Evolutionary conservation across 768 basidiomycete genomes (phyloP), one percentile per base, ranked within the genome.

Genomic region (Dioszegia hungarica): DNA sequence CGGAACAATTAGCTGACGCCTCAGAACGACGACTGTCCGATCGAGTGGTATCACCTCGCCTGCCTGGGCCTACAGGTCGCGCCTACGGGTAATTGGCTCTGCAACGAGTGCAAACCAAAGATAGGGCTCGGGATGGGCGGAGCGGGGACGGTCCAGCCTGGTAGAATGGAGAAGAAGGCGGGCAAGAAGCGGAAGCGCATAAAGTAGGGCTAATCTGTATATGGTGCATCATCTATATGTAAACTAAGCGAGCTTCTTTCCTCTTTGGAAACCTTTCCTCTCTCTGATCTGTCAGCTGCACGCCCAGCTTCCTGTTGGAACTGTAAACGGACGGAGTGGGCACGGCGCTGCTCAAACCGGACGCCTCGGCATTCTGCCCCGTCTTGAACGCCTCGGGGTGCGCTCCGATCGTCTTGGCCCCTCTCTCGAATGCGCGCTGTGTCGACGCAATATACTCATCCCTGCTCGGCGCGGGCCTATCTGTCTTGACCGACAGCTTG

Each of bases 11-110:
- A 14, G 54, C 57, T 60, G 58, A 59, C 27, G 10, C 12, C 9
- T 17, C 50, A 75, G 72, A 74, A 75, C 62, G 67, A 72, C 15
- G 74, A 75, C 36, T 75, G 74, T 52, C 68, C 70, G 1, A 36
- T 67, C 39, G 72, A 72, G 38, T 75, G 74, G 74, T 75, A 73
- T 58, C 74, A 75, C 48, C 64, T 74, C 3, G 45, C 56, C 2
- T 75, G 74, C 51, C 40, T 52, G 5, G 72, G 69, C 15, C 52
- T 75, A 20, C 45, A 57, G 14, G 37, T 50, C 15, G 37, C 61
- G 5, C 74, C 74, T 1, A 48, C 50, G 5, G 74, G 73, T 11
- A 66, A 67, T 45, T 75, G 74, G 74, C 67, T 52, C 48, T 75
- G 74, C 49, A 46, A 64, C 24, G 20, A 60, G 11, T 75, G 74